phyloP scores from a whole-genome alignment of 2,329 filamentous ascomycete species.

The Fusarium coicis region DNA sequence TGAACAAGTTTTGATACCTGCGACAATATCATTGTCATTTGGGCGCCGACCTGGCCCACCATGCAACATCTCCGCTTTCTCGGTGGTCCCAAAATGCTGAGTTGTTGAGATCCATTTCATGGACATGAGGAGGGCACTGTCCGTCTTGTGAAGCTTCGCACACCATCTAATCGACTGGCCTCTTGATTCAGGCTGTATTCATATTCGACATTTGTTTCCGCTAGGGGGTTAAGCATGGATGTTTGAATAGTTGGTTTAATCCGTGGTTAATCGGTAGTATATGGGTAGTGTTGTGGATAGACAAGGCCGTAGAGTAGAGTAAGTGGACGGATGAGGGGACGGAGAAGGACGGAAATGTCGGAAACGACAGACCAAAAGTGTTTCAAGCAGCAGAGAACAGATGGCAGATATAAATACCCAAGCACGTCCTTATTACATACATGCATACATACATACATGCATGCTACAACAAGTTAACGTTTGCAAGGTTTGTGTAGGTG shows the following conservation, averaged over 20 bases:
- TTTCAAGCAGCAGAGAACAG: slow-evolving; percentile 12
- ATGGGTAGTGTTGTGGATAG: not conserved
- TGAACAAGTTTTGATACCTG: slow-evolving; percentile 43
- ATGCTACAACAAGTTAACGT: not conserved
- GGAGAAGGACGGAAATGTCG: not conserved
- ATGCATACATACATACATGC: too few relatives aligned
- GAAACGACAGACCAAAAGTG: not conserved
- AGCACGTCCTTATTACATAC: not conserved
- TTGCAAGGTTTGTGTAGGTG: slow-evolving; percentile 34
- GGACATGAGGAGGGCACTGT: not conserved
- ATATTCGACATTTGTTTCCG: not conserved
- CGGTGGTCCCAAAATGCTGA: not conserved
- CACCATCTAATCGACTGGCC: not conserved
- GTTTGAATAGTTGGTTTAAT: not conserved
- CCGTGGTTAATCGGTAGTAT: not conserved
- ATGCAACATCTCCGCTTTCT: not conserved
- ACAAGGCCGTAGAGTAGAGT: not conserved
- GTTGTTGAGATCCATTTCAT: not conserved
- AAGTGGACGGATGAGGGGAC: not conserved
- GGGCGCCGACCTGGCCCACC: not conserved
- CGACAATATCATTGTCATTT: slow-evolving; percentile 41
- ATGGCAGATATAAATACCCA: slow-evolving; percentile 34
- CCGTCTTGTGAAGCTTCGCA: not conserved
- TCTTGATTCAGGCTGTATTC: not conserved
- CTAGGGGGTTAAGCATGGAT: not conserved